These are phyloP conservation scores for Dendrobium huoshanense DNA, from an alignment of 106 monocot genomes.

Conservation along the genomic window DNA sequence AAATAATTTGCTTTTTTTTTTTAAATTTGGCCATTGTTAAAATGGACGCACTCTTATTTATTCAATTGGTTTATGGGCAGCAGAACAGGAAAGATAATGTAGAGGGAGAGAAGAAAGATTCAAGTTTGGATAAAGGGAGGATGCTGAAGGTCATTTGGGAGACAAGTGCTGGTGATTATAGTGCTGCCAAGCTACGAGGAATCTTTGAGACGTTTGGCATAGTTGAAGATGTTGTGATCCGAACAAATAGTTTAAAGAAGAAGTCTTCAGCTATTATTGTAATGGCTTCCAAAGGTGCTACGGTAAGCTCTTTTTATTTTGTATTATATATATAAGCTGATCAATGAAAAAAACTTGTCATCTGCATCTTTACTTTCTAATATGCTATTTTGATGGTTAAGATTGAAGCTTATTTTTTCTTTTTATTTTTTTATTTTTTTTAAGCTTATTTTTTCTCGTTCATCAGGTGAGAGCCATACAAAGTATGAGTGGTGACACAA, in stretches of 20 bases:
- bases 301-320: constrained; percentile 32
- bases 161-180: constrained; percentile 48
- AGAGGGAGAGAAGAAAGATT: constrained; percentile 9
- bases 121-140: constrained; percentile 53
- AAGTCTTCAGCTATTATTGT: constrained; percentile 74
- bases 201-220: constrained; percentile 65
- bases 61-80: constrained; percentile 16
- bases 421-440: too few relatives aligned
- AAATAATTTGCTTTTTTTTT: background rate
- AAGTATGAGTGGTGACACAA: constrained; percentile 40
- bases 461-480: constrained; percentile 50
- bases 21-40: background rate
- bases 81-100: constrained; percentile 23
- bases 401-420: background rate
- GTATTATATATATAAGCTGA: background rate
- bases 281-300: constrained; percentile 68
- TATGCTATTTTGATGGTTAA: background rate
- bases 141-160: constrained; percentile 91
- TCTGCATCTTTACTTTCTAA: background rate
- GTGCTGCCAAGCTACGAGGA: constrained; percentile 50
- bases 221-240: constrained; percentile 84
- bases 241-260: constrained; percentile 65
- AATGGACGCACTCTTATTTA: background rate
- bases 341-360: background rate
- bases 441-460: background rate